Conservation (phyloP, 129 eudicot genomes). For the carrot (Daucus carota) region DNA sequence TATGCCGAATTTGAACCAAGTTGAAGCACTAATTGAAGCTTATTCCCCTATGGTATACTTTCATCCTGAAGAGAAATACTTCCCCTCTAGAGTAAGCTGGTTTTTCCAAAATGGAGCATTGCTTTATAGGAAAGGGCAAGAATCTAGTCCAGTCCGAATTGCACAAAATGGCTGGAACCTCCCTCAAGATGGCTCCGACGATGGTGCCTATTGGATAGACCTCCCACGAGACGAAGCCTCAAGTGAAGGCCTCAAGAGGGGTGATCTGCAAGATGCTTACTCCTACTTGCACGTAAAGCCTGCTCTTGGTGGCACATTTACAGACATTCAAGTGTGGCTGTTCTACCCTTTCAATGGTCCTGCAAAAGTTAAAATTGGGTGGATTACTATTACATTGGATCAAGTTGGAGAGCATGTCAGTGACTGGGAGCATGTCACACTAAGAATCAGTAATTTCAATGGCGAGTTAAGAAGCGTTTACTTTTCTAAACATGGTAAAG, state of each 20-base stretch:
- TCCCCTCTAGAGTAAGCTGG: too few relatives aligned
- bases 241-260: background rate
- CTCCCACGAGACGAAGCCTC: background rate
- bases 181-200: background rate
- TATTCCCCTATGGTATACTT: background rate
- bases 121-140: background rate
- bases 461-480: background rate
- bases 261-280: background rate
- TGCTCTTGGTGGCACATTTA: background rate
- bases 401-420: background rate
- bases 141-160: background rate
- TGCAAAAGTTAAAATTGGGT: background rate
- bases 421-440: too few relatives aligned
- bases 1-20: background rate
- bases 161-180: background rate
- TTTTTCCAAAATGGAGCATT: background rate
- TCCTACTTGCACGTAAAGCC: background rate
- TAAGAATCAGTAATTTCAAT: too few relatives aligned
- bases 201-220: background rate
- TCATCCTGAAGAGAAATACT: background rate
- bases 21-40: background rate
- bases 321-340: background rate
- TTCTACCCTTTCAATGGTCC: background rate
- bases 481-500: background rate
- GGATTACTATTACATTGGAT: background rate